Conservation (phyloP, 257 asterid genomes). For the Petunia axillaris region DNA sequence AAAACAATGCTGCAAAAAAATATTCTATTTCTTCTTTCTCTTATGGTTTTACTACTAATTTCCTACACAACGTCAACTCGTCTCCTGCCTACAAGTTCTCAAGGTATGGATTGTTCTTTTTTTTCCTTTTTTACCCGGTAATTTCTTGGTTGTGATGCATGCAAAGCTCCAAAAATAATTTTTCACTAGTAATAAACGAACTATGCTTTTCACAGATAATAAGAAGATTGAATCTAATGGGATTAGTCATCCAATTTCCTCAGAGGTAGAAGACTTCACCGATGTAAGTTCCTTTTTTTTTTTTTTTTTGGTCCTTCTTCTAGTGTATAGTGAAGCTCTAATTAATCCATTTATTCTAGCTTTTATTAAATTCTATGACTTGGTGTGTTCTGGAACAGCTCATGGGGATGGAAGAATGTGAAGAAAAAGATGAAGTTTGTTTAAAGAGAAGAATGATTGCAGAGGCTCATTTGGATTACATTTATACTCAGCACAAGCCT, state of each 20-base stretch:
- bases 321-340: neutral
- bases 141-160: neutral
- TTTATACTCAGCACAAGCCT: conserved; percentile 31
- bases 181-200: neutral
- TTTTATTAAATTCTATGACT: too few relatives aligned
- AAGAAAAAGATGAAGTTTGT: conserved; percentile 25
- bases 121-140: neutral
- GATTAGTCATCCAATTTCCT: neutral
- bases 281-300: neutral
- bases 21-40: neutral
- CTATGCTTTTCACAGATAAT: conserved; percentile 2
- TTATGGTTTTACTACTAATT: conserved; percentile 18
- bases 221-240: neutral
- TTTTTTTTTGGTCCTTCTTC: neutral
- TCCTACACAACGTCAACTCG: conserved; percentile 20
- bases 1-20: conserved; percentile 16
- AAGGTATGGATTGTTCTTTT: neutral
- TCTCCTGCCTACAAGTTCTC: conserved; percentile 3
- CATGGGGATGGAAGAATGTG: conserved; percentile 28
- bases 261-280: conserved; percentile 1
- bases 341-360: neutral
- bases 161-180: neutral
- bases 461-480: conserved; percentile 34
- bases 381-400: conserved; percentile 11
- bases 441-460: conserved; percentile 31